phyloP scores from a whole-genome alignment of 306 rosid genomes.

The Castanopsis chinensis region DNA sequence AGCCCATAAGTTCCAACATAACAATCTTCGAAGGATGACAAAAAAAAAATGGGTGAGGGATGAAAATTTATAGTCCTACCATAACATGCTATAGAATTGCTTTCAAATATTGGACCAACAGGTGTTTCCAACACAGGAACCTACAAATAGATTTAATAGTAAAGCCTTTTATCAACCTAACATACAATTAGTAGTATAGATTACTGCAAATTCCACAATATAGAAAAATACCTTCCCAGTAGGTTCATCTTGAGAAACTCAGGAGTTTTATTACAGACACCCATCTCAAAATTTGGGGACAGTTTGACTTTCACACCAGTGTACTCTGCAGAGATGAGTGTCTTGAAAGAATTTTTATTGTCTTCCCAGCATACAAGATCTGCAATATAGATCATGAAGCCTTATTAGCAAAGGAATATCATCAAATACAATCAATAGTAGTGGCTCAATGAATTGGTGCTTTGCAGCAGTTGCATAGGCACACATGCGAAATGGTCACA shows the following conservation, averaged over 20 bases:
- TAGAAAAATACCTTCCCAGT: conserved; percentile 62
- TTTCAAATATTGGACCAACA: too few species aligned
- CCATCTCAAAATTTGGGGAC: conserved; percentile 55
- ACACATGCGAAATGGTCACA: too few species aligned
- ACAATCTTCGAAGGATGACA: neutral
- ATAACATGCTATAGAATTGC: too few species aligned
- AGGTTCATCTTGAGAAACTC: conserved; percentile 85
- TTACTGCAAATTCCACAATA: neutral
- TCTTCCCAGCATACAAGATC: conserved; percentile 52
- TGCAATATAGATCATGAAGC: conserved; percentile 18
- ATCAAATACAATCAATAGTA: neutral
- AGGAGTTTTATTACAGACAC: conserved; percentile 67
- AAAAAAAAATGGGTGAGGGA: too few species aligned
- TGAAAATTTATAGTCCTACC: too few species aligned
- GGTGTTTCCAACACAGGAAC: too few species aligned
- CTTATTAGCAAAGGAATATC: neutral
- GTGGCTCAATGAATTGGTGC: neutral
- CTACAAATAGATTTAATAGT: too few species aligned
- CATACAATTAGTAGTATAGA: neutral
- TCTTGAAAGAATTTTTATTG: conserved; percentile 55
- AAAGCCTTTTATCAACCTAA: neutral
- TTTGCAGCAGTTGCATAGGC: neutral
- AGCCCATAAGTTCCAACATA: neutral
- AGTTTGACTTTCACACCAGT: conserved; percentile 52
- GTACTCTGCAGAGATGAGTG: conserved; percentile 53